Base-by-base conservation (phyloP, 2,329 filamentous ascomycete species). In the Colletotrichum orbiculare region DNA sequence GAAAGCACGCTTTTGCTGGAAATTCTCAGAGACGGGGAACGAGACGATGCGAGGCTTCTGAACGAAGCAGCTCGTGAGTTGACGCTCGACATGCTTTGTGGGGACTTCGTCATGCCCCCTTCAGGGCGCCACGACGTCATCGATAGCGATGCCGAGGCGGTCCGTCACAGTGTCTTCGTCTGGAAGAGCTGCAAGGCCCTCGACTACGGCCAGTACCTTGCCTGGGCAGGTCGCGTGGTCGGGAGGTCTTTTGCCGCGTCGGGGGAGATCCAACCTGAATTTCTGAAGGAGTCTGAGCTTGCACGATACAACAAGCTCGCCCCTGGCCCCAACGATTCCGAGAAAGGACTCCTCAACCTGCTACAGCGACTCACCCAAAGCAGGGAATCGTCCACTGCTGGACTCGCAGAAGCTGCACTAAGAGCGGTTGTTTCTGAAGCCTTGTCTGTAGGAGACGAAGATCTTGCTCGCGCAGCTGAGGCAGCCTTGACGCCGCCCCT, bases 211-310 rank as follows among this genome's bases (percentile, higher is more conserved):
- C 85, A 88, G 13, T 97, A 96, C 74, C 80, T 93, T 1, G 81
- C 92, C 1, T 99, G 96, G 96, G 91, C 92, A 48, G 94, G 92
- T 3, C 87, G 90, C 67, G 91, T 94, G 2, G 82, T 98, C 48
- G 96, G 96, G 8, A 87, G 93, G 73, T 90, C 93, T 0, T 98
- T 94, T 77, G 89, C 91, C 43, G 86, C 91, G 13, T 92, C 89
- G 35, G 94, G 94, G 2, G 82, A 87, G 59, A 84, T 93, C 6
- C 86, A 88, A 13, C 75, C 81, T 41, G 86, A 86, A 53, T 80
- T 91, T 49, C 75, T 90, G 1, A 81, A 83, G 34, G 89, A 92
- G 73, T 88, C 87, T 1, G 80, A 80, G 13, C 75, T 91, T 6
- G 76, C 79, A 12, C 78, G 82, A 69, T 89, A 82, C 70, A 78